A percentile compares a stretch with the other conserved stretches of the same genome.
Conservation (phyloP, 1,284 basidiomycete species). For the Ceratobasidium sp. region DNA sequence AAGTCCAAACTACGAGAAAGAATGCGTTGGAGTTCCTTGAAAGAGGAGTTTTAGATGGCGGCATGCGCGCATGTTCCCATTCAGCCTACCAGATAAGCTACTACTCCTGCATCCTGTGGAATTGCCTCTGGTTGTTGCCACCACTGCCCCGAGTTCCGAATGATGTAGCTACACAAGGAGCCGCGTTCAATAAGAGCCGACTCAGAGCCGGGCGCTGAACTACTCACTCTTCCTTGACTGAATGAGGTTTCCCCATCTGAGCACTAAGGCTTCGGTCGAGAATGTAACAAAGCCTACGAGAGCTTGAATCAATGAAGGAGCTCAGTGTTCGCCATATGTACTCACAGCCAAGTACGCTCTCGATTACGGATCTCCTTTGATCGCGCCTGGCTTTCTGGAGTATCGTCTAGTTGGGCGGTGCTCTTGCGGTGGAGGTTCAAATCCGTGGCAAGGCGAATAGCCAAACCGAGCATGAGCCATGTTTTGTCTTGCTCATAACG, state of each 20-base stretch:
- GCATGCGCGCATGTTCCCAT: background rate
- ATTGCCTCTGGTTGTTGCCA: constrained; percentile 66
- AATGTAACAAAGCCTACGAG: constrained; percentile 76
- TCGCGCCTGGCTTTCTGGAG: constrained; percentile 74
- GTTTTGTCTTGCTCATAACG: constrained; percentile 97
- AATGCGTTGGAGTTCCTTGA: constrained; percentile 83
- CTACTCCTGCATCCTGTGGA: constrained; percentile 68
- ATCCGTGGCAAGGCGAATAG: constrained; percentile 85
- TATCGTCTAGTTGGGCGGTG: constrained; percentile 68
- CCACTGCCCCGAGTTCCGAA: constrained; percentile 82
- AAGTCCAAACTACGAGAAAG: constrained; percentile 89
- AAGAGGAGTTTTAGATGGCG: constrained; percentile 48
- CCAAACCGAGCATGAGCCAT: constrained; percentile 77
- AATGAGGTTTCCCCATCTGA: constrained; percentile 91
- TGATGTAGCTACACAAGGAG: constrained; percentile 71
- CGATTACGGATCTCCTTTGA: constrained; percentile 89
- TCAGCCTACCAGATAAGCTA: constrained; percentile 66
- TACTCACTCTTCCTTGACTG: constrained; percentile 84
- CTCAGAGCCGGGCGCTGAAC: too few species aligned
- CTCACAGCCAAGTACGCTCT: constrained; percentile 87
- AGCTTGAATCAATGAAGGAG: background rate
- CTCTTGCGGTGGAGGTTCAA: constrained; percentile 94
- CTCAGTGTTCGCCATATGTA: background rate
- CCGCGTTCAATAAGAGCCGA: too few species aligned
- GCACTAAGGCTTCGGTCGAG: constrained; percentile 90